Conservation (phyloP, 2,329 filamentous ascomycete species). For the Diplocarpon rosae region DNA sequence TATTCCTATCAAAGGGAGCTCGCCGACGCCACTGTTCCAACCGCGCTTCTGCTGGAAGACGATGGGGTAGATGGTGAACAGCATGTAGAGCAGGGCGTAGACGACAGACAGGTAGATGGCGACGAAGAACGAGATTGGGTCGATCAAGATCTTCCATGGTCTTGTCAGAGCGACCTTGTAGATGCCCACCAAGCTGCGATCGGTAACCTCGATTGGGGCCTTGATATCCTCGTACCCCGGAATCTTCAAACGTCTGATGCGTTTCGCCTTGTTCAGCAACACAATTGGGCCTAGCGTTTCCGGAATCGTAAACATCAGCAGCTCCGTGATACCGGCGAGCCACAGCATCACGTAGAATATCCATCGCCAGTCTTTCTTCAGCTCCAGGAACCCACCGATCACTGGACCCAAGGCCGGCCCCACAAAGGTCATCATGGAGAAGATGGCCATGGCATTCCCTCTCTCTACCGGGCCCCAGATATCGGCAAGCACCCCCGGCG, state of each 20-base stretch:
- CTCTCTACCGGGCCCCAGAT: conserved; percentile 43
- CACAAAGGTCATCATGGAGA: conserved; percentile 51
- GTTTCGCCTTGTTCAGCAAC: conserved; percentile 40
- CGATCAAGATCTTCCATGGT: conserved; percentile 82
- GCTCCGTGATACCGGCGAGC: conserved; percentile 30
- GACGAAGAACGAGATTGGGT: conserved; percentile 77
- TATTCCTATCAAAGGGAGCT: conserved; percentile 58
- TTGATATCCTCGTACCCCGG: conserved; percentile 41
- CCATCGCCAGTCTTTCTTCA: conserved; percentile 43
- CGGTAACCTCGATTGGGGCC: conserved; percentile 53
- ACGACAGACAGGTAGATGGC: conserved; percentile 63
- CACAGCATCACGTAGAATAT: conserved; percentile 38
- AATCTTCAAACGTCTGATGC: conserved; percentile 38
- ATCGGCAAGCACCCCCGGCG: conserved; percentile 51
- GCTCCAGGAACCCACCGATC: conserved; percentile 44
- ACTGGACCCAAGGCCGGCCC: conserved; percentile 40
- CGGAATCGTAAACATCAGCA: conserved; percentile 45
- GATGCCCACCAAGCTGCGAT: conserved; percentile 34
- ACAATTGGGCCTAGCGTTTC: conserved; percentile 44
- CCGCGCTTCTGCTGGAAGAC: conserved; percentile 30
- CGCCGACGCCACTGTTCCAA: conserved; percentile 40
- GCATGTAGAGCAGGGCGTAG: conserved; percentile 23
- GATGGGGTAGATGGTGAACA: conserved; percentile 25
- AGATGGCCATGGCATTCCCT: conserved; percentile 50
- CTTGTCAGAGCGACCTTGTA: conserved; percentile 78